A percentile compares a stretch with the other conserved stretches of the same genome.
Evolutionary conservation across 2,329 filamentous ascomycete species (phyloP).

Genomic region (Paecilomyces sp.): DNA sequence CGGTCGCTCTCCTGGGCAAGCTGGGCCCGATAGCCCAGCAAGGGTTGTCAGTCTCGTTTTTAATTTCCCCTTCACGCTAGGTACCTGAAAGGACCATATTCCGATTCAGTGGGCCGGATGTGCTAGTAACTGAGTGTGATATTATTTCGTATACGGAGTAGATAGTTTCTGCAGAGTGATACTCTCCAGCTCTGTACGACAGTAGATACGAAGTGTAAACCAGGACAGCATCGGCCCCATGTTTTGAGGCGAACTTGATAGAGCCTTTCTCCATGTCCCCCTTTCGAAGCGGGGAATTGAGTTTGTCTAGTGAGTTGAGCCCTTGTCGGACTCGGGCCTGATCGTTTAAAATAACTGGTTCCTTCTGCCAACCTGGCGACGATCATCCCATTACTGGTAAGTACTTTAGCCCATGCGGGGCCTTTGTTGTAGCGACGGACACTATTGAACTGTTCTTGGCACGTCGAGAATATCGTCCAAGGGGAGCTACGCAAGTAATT

Average conservation of each 20-base stretch:
- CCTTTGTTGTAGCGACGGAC: neutral
- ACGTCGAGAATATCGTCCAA: neutral
- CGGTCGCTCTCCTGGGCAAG: neutral
- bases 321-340: neutral
- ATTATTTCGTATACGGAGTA: neutral
- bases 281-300: neutral
- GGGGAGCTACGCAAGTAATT: neutral
- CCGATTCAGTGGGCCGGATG: neutral
- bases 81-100: neutral
- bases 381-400: neutral
- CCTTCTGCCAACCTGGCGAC: neutral
- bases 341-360: neutral
- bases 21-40: neutral
- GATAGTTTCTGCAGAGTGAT: neutral
- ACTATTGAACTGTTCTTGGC: neutral
- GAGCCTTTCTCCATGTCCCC: neutral
- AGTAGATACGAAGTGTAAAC: neutral
- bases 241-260: neutral
- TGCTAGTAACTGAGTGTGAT: neutral
- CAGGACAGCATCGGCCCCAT: neutral
- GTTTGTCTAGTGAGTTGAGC: neutral
- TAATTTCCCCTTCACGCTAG: neutral
- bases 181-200: neutral
- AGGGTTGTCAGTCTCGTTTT: neutral
- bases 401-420: neutral